Conservation (phyloP, 2,329 filamentous ascomycete genomes). For the Penicillium sp. region DNA sequence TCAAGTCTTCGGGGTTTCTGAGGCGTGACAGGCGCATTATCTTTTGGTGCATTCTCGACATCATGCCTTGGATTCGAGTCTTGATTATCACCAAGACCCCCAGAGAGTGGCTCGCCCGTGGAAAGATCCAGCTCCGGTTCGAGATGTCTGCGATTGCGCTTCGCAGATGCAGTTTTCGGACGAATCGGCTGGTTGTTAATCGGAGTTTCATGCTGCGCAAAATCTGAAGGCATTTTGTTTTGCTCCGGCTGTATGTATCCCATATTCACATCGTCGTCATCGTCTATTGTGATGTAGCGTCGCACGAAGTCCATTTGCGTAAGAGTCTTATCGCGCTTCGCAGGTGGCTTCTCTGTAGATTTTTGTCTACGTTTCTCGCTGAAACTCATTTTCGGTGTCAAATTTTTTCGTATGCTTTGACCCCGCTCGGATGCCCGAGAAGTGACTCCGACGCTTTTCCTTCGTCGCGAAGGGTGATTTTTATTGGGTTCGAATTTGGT, state of each 20-base stretch:
- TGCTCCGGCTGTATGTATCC: constrained; percentile 31
- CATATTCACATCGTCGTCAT: constrained; percentile 35
- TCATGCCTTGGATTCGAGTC: not conserved
- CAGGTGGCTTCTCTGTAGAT: constrained; percentile 20
- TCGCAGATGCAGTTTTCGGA: not conserved
- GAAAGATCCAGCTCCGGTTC: constrained; percentile 22
- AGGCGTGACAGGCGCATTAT: constrained; percentile 30
- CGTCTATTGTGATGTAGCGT: constrained; percentile 33
- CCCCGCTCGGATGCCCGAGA: constrained; percentile 4
- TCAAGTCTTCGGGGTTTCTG: constrained; percentile 31
- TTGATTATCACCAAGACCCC: constrained; percentile 6
- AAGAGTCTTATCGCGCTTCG: constrained; percentile 37
- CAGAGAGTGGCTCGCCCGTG: constrained; percentile 21
- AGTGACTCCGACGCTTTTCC: constrained; percentile 6
- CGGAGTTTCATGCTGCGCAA: not conserved
- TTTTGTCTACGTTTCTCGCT: constrained; percentile 22
- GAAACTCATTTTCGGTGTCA: constrained; percentile 21
- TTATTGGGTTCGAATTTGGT: constrained; percentile 12
- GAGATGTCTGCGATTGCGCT: constrained; percentile 12
- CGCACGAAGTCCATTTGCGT: constrained; percentile 45
- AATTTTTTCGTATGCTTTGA: constrained; percentile 14
- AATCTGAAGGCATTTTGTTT: constrained; percentile 7
- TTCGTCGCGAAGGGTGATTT: constrained; percentile 18
- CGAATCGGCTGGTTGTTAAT: not conserved
- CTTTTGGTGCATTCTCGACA: not conserved